Base-by-base conservation (phyloP, 2,329 filamentous ascomycete species). In the Fusarium nurragi region DNA sequence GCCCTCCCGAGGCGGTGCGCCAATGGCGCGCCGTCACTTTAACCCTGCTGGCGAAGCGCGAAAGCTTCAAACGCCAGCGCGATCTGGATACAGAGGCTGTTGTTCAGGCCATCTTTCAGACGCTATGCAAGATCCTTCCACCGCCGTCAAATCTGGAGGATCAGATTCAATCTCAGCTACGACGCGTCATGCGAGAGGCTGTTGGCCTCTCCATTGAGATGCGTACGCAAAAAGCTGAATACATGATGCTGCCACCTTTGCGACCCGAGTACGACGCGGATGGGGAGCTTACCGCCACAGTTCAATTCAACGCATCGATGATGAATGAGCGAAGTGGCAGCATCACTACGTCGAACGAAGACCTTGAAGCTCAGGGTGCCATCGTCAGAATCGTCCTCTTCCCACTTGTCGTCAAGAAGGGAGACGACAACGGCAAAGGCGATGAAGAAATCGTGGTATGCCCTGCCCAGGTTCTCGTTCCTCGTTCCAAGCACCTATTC, bases 21-120 rank as follows among this genome's bases (percentile, higher is more conserved):
- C 93, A 95, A 79, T 99, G 95, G 95, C 93, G 96, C 64, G 94
- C 95, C 52, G 94, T 95, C 36, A 99, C 95, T 13, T 84, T 99
- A 43, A 97, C 93, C 2, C 85, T 99, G 6, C 88, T 99, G 19
- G 88, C 93, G 28, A 91, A 88, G 75, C 88, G 94, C 43, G 86
- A 90, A 14, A 81, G 86, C n/a, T 99, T 98, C 79, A 85, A 87
- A 64, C 83, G 88, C 50, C 93, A 97, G 78, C 90, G 93, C 71
- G 88, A 91, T 52, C 88, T 91, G 71, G 96, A 99, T 78, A 97
- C 93, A 5, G 93, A 98, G 79, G 94, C 94, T 28, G 94, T 99
- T n/a, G 92, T 95, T 26, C 88, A 96, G 72, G 94, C 79, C 56
- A 74, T 99, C 70, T 92, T 95, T 77, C 87, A 90, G 76, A 94